Evolutionary conservation across 164 flowering plant genomes (phyloP), one percentile per base, ranked within the genome.

Genomic region (Vitis amurensis): DNA sequence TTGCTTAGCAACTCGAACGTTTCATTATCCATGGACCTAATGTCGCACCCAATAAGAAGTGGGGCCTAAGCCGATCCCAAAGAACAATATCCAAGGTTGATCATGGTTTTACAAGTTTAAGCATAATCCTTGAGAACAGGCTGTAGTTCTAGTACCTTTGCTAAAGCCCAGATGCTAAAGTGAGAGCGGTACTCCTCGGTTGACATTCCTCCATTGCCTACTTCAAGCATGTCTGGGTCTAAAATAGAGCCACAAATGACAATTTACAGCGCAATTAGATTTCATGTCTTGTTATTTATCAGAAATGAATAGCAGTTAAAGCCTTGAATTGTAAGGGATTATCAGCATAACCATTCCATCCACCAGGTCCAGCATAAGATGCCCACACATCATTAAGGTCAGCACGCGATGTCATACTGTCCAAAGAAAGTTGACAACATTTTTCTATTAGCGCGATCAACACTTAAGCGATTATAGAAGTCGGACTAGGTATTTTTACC

Each of bases 341-440:
- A 37, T 37, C 7, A 37, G 44, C 44, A 37, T 0, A 37, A 91
- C 95, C 97, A 71, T 91, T 91, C 93, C 93, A 91, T 51, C 85
- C 89, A 9, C 97, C 94, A 7, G 93, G 94, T 59, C 86, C 84
- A 64, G 94, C 97, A 79, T 83, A 85, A 11, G 85, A 61, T 37
- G 97, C 94, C 93, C 93, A 89, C 68, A 59, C 61, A 69, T 91
- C 88, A 51, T 91, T 91, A 49, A 30, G 27, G 77, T 91, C 94
- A 9, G 94, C 94, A 14, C 61, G 69, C 37, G 80, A 69, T 67
- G 81, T 81, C 85, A 91, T 87, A 60, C 97, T 91, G 50, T 37
- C 44, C 0, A 37, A 37, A 37, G 44, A 37, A 37, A 37, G 44
- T 37, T 37, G 44, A 37, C 44, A 37, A 37, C 7, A 37, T 37